Evolutionary conservation across 2,329 filamentous ascomycete species (phyloP), one percentile per base, ranked within the genome.

Genomic region (Fusarium globosum): DNA sequence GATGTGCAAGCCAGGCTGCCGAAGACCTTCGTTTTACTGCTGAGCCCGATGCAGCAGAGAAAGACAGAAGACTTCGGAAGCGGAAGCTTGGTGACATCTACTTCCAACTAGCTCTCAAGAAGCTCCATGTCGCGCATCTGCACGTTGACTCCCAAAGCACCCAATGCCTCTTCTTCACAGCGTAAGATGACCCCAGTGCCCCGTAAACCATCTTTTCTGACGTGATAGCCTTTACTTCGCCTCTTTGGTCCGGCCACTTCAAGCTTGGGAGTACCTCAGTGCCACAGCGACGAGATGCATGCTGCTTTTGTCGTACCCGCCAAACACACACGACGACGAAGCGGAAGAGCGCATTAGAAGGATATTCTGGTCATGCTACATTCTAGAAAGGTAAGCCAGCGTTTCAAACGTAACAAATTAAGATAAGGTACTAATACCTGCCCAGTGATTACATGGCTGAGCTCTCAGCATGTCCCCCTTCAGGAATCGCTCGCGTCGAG

Each of bases 361-460:
- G 2, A 87, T 88, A 59, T 88, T 88, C 68, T 88, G 86, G 86
- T 85, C 87, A 0, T 88, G 86, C 64, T 88, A 88, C 61, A 86
- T 88, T 16, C 80, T 88, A 1, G 86, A 88, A 75, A 87, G 85
- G 86, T 84, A 43, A 26, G 2, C 2, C 12, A 20, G 2, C 0
- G 0, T 35, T 23, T 6, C 4, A 14, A 4, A 7, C 28, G 1
- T 10, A 33, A n/a, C 7, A 7, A 1, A 6, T 2, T 13, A 7
- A 23, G 8, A 20, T 33, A 4, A 1, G 8, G 4, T 4, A 16
- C 23, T 53, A 3, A 53, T 28, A 5, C 2, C 5, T 4, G 20
- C 5, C 21, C 21, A 88, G 86, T 48, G 86, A 88, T 71, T 87
- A 88, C 55, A 82, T 88, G 20, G 86, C 87, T 8, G 87, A 88